Conservation (phyloP, 495 filamentous ascomycete species). For the Platismatia glauca region DNA sequence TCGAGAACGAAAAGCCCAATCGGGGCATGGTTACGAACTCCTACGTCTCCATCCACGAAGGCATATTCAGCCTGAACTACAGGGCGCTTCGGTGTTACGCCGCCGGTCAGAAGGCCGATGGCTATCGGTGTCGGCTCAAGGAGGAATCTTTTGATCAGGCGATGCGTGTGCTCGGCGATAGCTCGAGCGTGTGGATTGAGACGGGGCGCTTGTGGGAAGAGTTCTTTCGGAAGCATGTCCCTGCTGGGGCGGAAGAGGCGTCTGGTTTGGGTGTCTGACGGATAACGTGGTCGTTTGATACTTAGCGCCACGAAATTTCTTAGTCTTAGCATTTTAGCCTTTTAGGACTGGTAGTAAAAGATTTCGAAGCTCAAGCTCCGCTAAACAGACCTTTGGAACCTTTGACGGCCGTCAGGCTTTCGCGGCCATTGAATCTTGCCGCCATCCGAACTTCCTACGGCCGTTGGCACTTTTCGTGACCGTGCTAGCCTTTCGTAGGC, state of each 20-base stretch:
- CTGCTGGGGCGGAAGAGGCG: not conserved
- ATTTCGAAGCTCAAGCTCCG: too few species aligned
- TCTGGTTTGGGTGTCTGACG: too few species aligned
- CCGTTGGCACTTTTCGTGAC: too few species aligned
- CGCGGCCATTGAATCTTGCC: too few species aligned
- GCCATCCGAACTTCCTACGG: too few species aligned
- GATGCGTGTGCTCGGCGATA: not conserved
- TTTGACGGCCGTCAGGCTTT: too few species aligned
- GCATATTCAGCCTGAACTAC: not conserved
- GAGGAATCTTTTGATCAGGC: not conserved
- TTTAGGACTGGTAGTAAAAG: too few species aligned
- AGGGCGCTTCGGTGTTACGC: slow-evolving; percentile 6
- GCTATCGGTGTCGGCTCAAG: not conserved
- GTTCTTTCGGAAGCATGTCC: not conserved
- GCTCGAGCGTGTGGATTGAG: slow-evolving; percentile 1
- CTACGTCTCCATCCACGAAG: not conserved
- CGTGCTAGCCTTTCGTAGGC: too few species aligned
- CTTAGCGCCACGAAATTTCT: too few species aligned
- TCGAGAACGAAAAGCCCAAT: not conserved
- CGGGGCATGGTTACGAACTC: not conserved
- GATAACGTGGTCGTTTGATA: too few species aligned
- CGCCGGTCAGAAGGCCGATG: slow-evolving; percentile 5
- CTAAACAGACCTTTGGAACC: too few species aligned
- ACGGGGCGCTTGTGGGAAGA: not conserved
- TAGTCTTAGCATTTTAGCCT: too few species aligned